Conservation (phyloP, 371 early-diverging fungal genomes). For the Sanchytrium tribonematis region DNA sequence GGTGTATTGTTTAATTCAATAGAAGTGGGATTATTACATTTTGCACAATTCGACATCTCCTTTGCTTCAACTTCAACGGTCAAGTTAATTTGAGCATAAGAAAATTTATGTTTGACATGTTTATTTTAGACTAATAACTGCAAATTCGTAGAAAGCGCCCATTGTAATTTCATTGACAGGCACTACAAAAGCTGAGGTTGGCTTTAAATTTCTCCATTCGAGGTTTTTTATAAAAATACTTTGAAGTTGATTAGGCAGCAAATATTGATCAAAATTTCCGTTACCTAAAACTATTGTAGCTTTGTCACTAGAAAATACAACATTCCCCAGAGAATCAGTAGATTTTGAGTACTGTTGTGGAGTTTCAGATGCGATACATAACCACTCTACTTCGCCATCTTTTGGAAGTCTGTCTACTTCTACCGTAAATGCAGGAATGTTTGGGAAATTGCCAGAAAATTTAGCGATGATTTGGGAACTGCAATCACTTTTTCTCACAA, state of each 20-base stretch:
- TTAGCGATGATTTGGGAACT: background rate
- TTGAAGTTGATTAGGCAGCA: background rate
- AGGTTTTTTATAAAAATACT: background rate
- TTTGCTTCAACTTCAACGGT: no score
- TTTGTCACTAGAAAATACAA: background rate
- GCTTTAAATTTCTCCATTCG: background rate
- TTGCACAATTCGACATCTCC: background rate
- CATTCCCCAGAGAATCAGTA: background rate
- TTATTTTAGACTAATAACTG: background rate
- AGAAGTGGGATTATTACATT: background rate
- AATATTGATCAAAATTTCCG: background rate
- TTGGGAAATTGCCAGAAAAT: background rate
- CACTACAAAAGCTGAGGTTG: background rate
- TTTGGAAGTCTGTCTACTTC: background rate
- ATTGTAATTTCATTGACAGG: background rate
- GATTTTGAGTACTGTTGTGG: background rate
- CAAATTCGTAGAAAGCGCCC: background rate
- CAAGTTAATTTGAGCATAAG: no score
- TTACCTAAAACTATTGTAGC: background rate
- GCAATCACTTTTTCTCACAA: background rate
- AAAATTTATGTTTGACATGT: no score
- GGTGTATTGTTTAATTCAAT: background rate
- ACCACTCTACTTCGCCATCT: background rate
- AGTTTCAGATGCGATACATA: background rate
- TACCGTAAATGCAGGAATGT: background rate